Percentiles rank a stretch among this genome's conserved stretches.
Evolutionary conservation across 805 yeast genomes (phyloP).

Genomic region (Wickerhamiella alocasiicola): DNA sequence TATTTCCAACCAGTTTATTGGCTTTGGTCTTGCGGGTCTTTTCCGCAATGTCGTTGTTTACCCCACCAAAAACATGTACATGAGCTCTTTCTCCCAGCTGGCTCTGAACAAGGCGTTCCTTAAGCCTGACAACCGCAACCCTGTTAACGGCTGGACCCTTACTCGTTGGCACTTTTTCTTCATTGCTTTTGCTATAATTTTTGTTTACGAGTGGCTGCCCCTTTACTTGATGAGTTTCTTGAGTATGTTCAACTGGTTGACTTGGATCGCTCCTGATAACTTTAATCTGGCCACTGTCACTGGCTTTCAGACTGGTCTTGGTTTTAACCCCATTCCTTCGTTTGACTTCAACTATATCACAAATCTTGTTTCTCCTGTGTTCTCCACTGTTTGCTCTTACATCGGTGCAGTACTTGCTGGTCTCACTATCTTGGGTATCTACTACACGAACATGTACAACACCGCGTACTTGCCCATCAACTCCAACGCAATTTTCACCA

Average conservation of each 20-base stretch:
- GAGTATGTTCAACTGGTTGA: slow-evolving; percentile 51
- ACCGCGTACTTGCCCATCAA: slow-evolving; percentile 33
- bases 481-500: slow-evolving; percentile 39
- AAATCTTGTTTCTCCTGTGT: slow-evolving; percentile 32
- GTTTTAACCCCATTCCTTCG: slow-evolving; percentile 23
- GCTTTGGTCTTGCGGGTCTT: slow-evolving; percentile 44
- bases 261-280: slow-evolving; percentile 43
- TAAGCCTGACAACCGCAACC: slow-evolving; percentile 18
- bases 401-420: slow-evolving; percentile 22
- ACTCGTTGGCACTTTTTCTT: slow-evolving; percentile 42
- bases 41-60: slow-evolving; percentile 38
- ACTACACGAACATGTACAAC: slow-evolving; percentile 34
- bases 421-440: slow-evolving; percentile 25
- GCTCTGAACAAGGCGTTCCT: slow-evolving; percentile 36
- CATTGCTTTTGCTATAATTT: slow-evolving; percentile 31
- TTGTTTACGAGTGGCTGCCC: slow-evolving; percentile 57
- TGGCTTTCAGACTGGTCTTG: slow-evolving; percentile 46
- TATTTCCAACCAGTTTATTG: slow-evolving; percentile 40
- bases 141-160: slow-evolving; percentile 48
- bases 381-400: slow-evolving; percentile 24
- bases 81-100: slow-evolving; percentile 47
- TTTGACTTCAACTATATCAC: slow-evolving; percentile 42
- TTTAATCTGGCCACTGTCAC: slow-evolving; percentile 48
- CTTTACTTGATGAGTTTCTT: slow-evolving; percentile 52
- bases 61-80: slow-evolving; percentile 30